A percentile compares a stretch with the other conserved stretches of the same genome.
Evolutionary conservation across 345 rosid genomes (phyloP).

Genomic region (Ceriops decandra): DNA sequence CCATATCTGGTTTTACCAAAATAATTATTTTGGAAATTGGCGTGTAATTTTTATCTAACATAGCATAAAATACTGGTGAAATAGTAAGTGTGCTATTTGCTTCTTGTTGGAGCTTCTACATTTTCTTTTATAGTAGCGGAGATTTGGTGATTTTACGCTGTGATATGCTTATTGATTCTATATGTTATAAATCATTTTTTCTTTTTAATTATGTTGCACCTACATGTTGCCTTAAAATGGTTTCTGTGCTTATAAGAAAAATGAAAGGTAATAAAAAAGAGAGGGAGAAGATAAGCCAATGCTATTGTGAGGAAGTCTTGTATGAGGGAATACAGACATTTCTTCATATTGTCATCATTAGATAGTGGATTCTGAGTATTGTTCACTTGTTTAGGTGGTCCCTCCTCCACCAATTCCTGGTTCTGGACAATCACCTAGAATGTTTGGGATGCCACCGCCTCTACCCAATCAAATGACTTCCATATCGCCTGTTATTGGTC

Average conservation of each 20-base stretch:
- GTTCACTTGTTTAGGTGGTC: constrained; percentile 44
- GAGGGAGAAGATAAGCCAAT: not conserved
- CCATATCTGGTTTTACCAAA: not conserved
- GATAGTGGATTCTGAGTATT: constrained; percentile 18
- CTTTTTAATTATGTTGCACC: too few relatives aligned
- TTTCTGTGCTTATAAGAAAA: too few relatives aligned
- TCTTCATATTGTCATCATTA: constrained; percentile 2
- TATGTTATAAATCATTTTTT: too few relatives aligned
- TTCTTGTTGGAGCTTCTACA: not conserved
- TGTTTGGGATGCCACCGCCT: constrained; percentile 78
- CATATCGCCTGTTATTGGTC: constrained; percentile 72
- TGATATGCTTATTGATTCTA: too few relatives aligned
- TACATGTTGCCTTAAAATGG: too few relatives aligned
- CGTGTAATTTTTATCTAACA: not conserved
- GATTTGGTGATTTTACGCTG: too few relatives aligned
- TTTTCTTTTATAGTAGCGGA: too few relatives aligned
- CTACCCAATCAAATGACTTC: constrained; percentile 80
- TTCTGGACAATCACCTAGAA: constrained; percentile 59
- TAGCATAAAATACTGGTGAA: not conserved
- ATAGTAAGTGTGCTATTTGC: not conserved
- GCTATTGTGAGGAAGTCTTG: not conserved
- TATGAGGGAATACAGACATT: not conserved
- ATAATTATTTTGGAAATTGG: not conserved
- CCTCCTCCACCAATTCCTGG: constrained; percentile 62
- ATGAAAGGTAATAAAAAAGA: too few relatives aligned